Conservation (phyloP, 2,329 filamentous ascomycete genomes). For the Fusarium penzigii region DNA sequence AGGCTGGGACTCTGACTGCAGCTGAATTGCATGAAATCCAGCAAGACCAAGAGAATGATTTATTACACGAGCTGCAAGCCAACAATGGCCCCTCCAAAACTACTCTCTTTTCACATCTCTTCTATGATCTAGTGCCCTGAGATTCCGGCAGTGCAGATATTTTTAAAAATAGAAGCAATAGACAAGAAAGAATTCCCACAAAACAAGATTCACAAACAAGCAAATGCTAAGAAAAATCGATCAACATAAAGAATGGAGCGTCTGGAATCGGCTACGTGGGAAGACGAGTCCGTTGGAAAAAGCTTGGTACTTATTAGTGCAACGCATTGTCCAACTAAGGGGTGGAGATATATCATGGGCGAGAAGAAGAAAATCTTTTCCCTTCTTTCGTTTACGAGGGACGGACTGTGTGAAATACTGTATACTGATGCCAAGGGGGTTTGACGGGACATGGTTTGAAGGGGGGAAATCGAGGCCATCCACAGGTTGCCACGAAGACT, state of each 20-base stretch:
- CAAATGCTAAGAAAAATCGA: too few species aligned
- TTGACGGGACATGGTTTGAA: not conserved
- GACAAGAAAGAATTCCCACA: not conserved
- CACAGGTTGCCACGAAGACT: not conserved
- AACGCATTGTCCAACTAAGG: conserved; percentile 12
- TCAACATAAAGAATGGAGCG: conserved; percentile 1
- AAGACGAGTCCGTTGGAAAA: conserved; percentile 17
- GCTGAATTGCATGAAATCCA: too few species aligned
- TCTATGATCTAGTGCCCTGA: too few species aligned
- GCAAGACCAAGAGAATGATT: too few species aligned
- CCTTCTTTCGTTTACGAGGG: not conserved
- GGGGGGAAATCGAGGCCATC: not conserved
- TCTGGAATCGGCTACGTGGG: not conserved
- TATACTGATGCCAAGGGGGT: conserved; percentile 1
- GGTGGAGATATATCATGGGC: conserved; percentile 13
- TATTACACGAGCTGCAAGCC: too few species aligned
- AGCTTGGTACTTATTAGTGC: conserved; percentile 27
- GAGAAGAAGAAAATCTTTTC: not conserved
- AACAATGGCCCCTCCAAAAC: too few species aligned
- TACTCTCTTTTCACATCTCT: too few species aligned
- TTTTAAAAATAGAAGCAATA: too few species aligned
- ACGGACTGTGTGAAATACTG: conserved; percentile 22
- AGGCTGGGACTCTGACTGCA: too few species aligned
- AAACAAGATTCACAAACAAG: not conserved
- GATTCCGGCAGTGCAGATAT: too few species aligned